Conservation (phyloP, 768 basidiomycete species). For the Tricholoma bakamatsutake region DNA sequence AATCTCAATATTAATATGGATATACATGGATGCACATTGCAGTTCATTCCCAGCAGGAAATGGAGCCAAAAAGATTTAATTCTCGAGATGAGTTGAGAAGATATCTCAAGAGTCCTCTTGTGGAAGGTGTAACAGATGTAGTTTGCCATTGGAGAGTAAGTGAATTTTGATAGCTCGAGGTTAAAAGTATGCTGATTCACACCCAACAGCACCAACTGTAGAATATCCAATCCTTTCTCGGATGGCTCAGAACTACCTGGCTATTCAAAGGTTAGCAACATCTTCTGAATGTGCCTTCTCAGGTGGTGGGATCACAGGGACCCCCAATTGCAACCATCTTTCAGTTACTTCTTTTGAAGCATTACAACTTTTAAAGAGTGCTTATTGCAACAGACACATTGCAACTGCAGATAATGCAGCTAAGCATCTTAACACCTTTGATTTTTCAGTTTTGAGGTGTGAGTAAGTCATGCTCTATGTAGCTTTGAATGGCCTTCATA, state of each 20-base stretch:
- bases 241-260: too few relatives aligned
- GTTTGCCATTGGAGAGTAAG: neutral
- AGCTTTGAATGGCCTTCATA: too few relatives aligned
- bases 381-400: conserved; percentile 10
- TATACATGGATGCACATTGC: neutral
- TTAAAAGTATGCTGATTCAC: neutral
- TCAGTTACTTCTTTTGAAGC: conserved; percentile 7
- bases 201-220: conserved; percentile 1
- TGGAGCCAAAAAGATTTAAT: neutral
- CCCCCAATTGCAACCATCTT: conserved; percentile 7
- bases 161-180: neutral
- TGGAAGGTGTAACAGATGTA: neutral
- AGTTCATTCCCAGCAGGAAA: neutral
- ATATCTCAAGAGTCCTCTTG: too few relatives aligned
- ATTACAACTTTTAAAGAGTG: conserved; percentile 13
- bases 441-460: conserved; percentile 4
- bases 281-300: conserved; percentile 28
- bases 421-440: conserved; percentile 1
- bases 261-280: too few relatives aligned
- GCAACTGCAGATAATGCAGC: conserved; percentile 2
- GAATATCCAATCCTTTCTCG: too few relatives aligned
- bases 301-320: conserved; percentile 19
- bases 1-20: neutral
- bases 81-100: neutral
- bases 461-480: neutral